These are phyloP conservation scores for Begonia peltatifolia DNA, from an alignment of 306 rosid genomes.

Conservation along the genomic window DNA sequence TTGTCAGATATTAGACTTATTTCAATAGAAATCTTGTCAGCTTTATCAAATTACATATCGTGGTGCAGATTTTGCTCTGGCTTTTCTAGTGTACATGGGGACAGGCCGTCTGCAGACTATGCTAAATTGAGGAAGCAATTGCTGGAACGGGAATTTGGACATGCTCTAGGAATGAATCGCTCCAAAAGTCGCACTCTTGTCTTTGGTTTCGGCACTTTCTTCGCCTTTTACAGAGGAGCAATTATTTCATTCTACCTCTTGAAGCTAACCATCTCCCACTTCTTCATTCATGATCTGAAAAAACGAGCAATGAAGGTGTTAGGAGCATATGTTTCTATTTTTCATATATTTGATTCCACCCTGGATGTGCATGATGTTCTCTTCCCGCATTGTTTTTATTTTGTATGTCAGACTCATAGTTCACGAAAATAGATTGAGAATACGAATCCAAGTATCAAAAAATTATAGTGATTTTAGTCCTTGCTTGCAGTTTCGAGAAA, in stretches of 20 bases:
- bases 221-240: conserved; percentile 83
- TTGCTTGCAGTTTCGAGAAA: conserved; percentile 88
- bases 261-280: conserved; percentile 58
- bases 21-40: no score
- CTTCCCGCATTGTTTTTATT: no score
- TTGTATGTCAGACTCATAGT: no score
- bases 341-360: no score
- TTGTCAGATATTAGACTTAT: no score
- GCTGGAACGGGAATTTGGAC: conserved; percentile 68
- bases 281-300: conserved; percentile 46
- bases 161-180: conserved; percentile 52
- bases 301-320: conserved; percentile 76
- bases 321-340: background rate
- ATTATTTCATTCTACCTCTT: conserved; percentile 70
- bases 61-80: conserved; percentile 62
- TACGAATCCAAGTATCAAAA: conserved; percentile 9
- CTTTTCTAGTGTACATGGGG: conserved; percentile 87
- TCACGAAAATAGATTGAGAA: background rate
- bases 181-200: conserved; percentile 45
- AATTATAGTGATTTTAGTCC: conserved; percentile 19
- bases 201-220: conserved; percentile 65
- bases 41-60: conserved; percentile 10
- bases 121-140: conserved; percentile 85
- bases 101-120: conserved; percentile 73
- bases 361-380: no score